Percentiles rank a stretch among this genome's conserved stretches.
Conservation (phyloP, 352 stramenopile species). For the Pythium periplocum region DNA sequence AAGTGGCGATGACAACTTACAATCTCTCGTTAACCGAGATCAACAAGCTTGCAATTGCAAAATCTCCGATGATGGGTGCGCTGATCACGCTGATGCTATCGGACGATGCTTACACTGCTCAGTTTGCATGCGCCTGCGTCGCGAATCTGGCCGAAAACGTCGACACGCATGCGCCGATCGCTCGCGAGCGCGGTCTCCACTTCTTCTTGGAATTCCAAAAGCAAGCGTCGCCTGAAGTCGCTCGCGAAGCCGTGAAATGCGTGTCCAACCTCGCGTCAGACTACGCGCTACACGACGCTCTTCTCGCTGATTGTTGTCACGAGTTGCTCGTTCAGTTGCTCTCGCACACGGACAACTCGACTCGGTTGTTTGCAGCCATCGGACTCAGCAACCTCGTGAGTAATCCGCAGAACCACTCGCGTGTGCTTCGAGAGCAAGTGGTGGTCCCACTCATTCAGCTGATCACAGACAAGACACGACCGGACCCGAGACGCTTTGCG, state of each 20-base stretch:
- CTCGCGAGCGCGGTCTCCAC: slow-evolving; percentile 59
- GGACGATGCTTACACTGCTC: slow-evolving; percentile 59
- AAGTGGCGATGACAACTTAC: slow-evolving; percentile 88
- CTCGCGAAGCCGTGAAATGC: slow-evolving; percentile 68
- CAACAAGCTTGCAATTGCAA: slow-evolving; percentile 92
- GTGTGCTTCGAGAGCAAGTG: slow-evolving; percentile 58
- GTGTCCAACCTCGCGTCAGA: slow-evolving; percentile 73
- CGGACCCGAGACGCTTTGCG: slow-evolving; percentile 72
- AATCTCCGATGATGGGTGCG: slow-evolving; percentile 66
- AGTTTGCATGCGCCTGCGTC: slow-evolving; percentile 75
- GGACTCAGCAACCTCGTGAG: slow-evolving; percentile 89
- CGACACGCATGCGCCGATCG: slow-evolving; percentile 82
- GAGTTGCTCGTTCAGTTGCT: slow-evolving; percentile 79
- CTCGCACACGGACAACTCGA: slow-evolving; percentile 49
- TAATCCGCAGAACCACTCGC: slow-evolving; percentile 76
- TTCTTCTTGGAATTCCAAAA: slow-evolving; percentile 76
- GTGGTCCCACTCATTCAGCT: slow-evolving; percentile 54
- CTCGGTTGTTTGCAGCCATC: slow-evolving; percentile 84
- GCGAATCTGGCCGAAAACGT: slow-evolving; percentile 93
- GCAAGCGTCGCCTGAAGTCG: slow-evolving; percentile 23
- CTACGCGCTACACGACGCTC: slow-evolving; percentile 81
- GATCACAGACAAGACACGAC: slow-evolving; percentile 26
- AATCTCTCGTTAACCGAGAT: slow-evolving; percentile 92
- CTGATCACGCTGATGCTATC: slow-evolving; percentile 87
- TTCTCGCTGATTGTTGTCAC: slow-evolving; percentile 75